These are phyloP conservation scores for Debaryomycetaceae sp. DNA, from an alignment of 1,139 yeast genomes.

Conservation along the genomic window DNA sequence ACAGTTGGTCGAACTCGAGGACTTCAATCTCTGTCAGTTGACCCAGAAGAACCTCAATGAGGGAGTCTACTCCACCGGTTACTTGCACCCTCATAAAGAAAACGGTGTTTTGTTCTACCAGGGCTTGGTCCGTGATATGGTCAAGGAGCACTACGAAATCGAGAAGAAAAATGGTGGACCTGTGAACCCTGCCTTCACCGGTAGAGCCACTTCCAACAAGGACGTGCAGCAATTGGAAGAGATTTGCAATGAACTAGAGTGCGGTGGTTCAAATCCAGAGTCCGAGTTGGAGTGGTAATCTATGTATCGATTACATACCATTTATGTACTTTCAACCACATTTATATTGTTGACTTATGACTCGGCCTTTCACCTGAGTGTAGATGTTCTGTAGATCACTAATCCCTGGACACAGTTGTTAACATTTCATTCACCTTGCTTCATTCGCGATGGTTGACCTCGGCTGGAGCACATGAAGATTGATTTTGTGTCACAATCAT, in stretches of 20 bases:
- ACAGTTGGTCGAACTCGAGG: constrained; percentile 59
- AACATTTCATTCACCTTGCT: too few relatives aligned
- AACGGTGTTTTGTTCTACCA: constrained; percentile 58
- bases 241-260: constrained; percentile 48
- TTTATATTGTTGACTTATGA: too few relatives aligned
- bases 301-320: too few relatives aligned
- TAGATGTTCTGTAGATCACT: too few relatives aligned
- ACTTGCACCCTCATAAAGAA: constrained; percentile 56
- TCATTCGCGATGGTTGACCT: background rate
- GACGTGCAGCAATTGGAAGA: constrained; percentile 49
- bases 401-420: too few relatives aligned
- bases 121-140: constrained; percentile 55
- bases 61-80: constrained; percentile 56
- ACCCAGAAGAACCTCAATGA: constrained; percentile 60
- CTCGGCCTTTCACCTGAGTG: too few relatives aligned
- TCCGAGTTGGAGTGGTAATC: background rate
- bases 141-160: constrained; percentile 45
- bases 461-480: background rate
- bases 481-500: background rate
- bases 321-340: too few relatives aligned
- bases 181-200: constrained; percentile 52
- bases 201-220: constrained; percentile 30
- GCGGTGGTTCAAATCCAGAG: constrained; percentile 23
- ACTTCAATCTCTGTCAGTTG: constrained; percentile 53
- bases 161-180: constrained; percentile 44